Evolutionary conservation across 306 rosid species (phyloP), one percentile per base, ranked within the genome.

Genomic region (Pueraria montana): DNA sequence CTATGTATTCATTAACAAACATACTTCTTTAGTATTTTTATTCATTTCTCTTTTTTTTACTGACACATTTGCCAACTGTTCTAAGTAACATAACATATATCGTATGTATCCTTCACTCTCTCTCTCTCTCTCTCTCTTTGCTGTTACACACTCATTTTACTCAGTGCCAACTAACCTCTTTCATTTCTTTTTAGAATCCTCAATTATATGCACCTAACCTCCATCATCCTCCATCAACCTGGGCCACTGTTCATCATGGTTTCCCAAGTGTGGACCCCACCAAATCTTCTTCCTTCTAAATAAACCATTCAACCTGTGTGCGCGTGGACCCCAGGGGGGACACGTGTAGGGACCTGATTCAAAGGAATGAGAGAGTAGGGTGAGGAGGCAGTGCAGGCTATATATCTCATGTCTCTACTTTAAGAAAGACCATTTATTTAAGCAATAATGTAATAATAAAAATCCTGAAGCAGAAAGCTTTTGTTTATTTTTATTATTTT

Each of bases 61-160:
- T 88, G 99, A 94, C 99, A 92, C 97, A 88, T 78, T 88, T 90
- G 99, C 97, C 97, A 88, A 89, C 98, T 87, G 88, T 93, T 86
- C 83, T 84, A 81, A 87, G 88, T 85, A 91, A 89, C 89, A 89
- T 79, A 85, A 80, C 38, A 71, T 8, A n/a, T 40, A 32, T 55
- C 50, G 0, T 20, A 4, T 38, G 24, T 62, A 32, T 62, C 4
- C 20, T 38, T 23, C n/a, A n/a, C n/a, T n/a, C n/a, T n/a, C 2
- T 14, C 23, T 87, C 80, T 78, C 84, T 93, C 71, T 72, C 87
- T 85, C 84, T 56, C 55, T 85, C 85, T 85, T 80, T 69, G 88
- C 94, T 94, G 98, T 92, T 92, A 81, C 91, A 91, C 97, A 90
- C 92, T 92, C 94, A 88, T 90, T 87, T 82, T 85, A 86, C 93